Percentiles rank a stretch among this genome's conserved stretches.
Conservation (phyloP, 345 rosid genomes). For the Gossypium raimondii region DNA sequence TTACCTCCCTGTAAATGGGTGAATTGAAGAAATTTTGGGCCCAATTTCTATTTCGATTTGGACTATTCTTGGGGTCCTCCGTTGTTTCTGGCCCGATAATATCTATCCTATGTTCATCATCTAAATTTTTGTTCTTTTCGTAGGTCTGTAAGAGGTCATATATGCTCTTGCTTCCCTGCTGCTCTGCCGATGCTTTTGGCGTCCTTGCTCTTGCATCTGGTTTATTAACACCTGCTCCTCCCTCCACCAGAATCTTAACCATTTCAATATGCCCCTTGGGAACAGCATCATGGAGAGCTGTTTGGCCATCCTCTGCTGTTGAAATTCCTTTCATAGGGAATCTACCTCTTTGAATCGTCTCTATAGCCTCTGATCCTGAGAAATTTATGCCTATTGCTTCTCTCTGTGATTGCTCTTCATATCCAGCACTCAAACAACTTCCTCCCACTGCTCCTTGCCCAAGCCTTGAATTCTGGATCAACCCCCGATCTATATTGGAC, state of each 20-base stretch:
- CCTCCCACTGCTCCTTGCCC: slow-evolving; percentile 26
- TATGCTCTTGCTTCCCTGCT: slow-evolving; percentile 41
- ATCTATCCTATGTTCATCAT: slow-evolving; percentile 59
- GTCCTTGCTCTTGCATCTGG: slow-evolving; percentile 44
- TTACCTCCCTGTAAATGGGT: slow-evolving; percentile 22
- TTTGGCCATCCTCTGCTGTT: slow-evolving; percentile 33
- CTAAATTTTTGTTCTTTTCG: slow-evolving; percentile 33
- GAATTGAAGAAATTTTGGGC: slow-evolving; percentile 21
- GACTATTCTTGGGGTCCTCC: slow-evolving; percentile 17
- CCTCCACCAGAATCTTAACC: slow-evolving; percentile 51
- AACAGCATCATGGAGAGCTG: slow-evolving; percentile 44
- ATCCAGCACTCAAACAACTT: slow-evolving; percentile 19
- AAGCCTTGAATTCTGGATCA: background rate
- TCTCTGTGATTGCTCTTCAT: slow-evolving; percentile 27
- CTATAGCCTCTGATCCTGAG: slow-evolving; percentile 17
- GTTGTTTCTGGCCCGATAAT: slow-evolving; percentile 28
- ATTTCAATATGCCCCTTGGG: slow-evolving; percentile 45
- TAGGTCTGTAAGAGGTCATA: slow-evolving; percentile 40
- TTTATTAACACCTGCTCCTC: slow-evolving; percentile 41
- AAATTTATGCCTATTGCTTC: slow-evolving; percentile 16
- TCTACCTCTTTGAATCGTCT: slow-evolving; percentile 16
- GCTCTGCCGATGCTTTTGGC: slow-evolving; percentile 47
- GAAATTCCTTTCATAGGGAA: slow-evolving; percentile 22
- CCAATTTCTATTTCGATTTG: slow-evolving; percentile 14
- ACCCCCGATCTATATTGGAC: slow-evolving; percentile 11